Evolutionary conservation across 495 filamentous ascomycete genomes (phyloP).

Genomic region (Penicillium waksmanii): DNA sequence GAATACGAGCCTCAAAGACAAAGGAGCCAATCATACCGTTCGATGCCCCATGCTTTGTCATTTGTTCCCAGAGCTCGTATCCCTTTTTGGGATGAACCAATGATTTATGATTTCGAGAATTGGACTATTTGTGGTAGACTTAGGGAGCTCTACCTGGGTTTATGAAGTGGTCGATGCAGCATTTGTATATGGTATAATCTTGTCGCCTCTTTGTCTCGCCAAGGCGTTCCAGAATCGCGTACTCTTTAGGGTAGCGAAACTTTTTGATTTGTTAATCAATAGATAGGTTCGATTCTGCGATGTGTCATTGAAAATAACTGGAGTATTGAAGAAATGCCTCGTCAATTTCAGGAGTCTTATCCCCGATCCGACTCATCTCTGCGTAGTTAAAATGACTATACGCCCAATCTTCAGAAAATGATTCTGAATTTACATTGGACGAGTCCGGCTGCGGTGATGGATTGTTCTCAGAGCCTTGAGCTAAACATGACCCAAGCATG

Average conservation of each 20-base stretch:
- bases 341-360: slow-evolving; percentile 26
- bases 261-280: too few species aligned
- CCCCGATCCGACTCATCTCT: slow-evolving; percentile 30
- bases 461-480: not conserved
- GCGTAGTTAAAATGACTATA: slow-evolving; percentile 25
- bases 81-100: too few species aligned
- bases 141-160: too few species aligned
- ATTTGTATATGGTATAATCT: too few species aligned
- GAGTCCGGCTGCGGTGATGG: not conserved
- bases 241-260: too few species aligned
- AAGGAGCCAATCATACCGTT: not conserved
- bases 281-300: not conserved
- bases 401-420: slow-evolving; percentile 8
- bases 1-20: not conserved
- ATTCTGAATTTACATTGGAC: not conserved
- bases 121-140: too few species aligned
- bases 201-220: too few species aligned
- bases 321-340: slow-evolving; percentile 24
- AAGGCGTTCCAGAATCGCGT: too few species aligned
- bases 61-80: not conserved
- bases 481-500: not conserved
- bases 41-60: not conserved
- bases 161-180: too few species aligned
- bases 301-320: not conserved
- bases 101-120: too few species aligned